Evolutionary conservation across 2,329 filamentous ascomycete species (phyloP), one percentile per base, ranked within the genome.

Genomic region (Uncinocarpus reesii): DNA sequence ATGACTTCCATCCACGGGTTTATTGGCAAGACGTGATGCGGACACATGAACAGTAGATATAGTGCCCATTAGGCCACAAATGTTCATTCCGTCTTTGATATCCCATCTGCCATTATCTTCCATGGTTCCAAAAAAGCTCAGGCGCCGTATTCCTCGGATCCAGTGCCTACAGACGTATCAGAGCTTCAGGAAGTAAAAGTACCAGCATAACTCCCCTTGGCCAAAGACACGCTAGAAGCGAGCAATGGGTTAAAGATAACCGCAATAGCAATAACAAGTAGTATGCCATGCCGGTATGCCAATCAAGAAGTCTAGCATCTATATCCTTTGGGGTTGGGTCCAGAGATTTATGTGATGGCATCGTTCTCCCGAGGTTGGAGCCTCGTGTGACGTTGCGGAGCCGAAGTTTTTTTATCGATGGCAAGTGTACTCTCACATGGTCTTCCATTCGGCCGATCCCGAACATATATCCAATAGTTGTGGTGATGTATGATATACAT

Each of bases 271-370:
- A 62, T 59, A 29, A 67, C 61, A 15, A 70, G 60, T n/a, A 70
- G 51, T 0, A 62, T 65, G 3, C 62, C 55, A 45, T 69, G 65
- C 65, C 58, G 20, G 58, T 56, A 11, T 62, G 55, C 62, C 62
- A 60, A 31, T 60, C 58, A 36, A 62, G 50, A 53, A 28, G 62
- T 46, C 60, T 60, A 63, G 56, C n/a, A n/a, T n/a, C n/a, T n/a
- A 21, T 52, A 62, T 4, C 55, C 56, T 10, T 52, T 58, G 13
- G 70, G 69, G n/a, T 70, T 67, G 52, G 74, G 71, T 34, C 70
- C 64, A 11, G 63, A 65, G 2, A 69, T 65, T 65, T 65, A 70
- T n/a, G n/a, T n/a, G n/a, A 48, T 69, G 65, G 43, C 67, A 65
- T 41, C 66, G 65, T 13, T 63, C 65, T 31, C 65, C 65, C 5